Percentiles rank a stretch among this genome's conserved stretches.
phyloP scores from a whole-genome alignment of 805 yeast species.

The Clavispora asparagi region DNA sequence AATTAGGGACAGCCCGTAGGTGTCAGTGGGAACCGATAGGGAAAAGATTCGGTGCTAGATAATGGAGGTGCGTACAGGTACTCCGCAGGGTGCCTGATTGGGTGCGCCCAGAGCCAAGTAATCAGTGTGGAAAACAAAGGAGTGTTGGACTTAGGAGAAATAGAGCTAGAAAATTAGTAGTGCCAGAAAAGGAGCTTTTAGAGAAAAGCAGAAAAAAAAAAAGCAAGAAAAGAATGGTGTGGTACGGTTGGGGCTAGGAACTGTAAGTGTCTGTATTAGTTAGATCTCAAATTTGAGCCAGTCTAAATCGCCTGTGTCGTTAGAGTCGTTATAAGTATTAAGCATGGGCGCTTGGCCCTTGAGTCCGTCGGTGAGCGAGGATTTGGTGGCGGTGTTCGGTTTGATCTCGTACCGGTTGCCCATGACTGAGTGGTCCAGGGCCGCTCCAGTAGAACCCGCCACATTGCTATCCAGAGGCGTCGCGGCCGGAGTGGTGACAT shows the following conservation, averaged over 20 bases:
- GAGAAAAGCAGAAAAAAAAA: background rate
- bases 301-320: constrained; percentile 21
- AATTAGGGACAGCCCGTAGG: too few species aligned
- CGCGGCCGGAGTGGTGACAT: background rate
- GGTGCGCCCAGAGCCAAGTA: too few species aligned
- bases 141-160: too few species aligned
- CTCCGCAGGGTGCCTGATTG: too few species aligned
- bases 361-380: constrained; percentile 15
- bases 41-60: too few species aligned
- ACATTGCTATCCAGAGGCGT: background rate
- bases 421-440: constrained; percentile 3
- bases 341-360: constrained; percentile 3
- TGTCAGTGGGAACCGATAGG: too few species aligned
- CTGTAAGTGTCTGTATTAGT: background rate
- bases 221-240: too few species aligned
- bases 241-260: too few species aligned
- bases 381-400: constrained; percentile 8
- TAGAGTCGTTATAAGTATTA: constrained; percentile 1
- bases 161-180: background rate
- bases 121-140: background rate
- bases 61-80: too few species aligned
- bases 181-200: too few species aligned
- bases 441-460: background rate
- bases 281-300: constrained; percentile 30
- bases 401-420: constrained; percentile 12